phyloP scores from a whole-genome alignment of 805 yeast genomes.

The Barnettozyma sucrosica region DNA sequence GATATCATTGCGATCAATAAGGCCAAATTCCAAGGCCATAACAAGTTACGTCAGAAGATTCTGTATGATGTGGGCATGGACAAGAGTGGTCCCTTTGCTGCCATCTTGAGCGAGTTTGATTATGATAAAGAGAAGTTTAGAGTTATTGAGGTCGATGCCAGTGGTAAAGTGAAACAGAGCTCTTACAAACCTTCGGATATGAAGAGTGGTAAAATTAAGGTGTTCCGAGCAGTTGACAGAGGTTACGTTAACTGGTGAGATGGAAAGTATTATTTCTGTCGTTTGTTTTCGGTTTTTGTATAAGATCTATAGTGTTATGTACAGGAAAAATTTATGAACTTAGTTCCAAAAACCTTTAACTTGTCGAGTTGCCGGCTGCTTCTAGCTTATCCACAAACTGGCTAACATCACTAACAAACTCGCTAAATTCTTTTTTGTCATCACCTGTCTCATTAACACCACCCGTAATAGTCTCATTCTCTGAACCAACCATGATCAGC shows the following conservation, averaged over 20 bases:
- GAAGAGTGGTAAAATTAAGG: slow-evolving; percentile 71
- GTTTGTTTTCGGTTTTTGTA: neutral
- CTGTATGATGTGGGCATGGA: slow-evolving; percentile 63
- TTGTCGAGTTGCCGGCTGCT: neutral
- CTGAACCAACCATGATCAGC: slow-evolving; percentile 39
- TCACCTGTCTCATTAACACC: slow-evolving; percentile 6
- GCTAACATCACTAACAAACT: slow-evolving; percentile 16
- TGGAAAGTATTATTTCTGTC: neutral
- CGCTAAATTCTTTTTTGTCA: slow-evolving; percentile 13
- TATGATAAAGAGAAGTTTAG: slow-evolving; percentile 61
- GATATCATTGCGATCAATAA: slow-evolving; percentile 74
- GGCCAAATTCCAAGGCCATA: slow-evolving; percentile 67
- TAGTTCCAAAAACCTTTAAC: neutral
- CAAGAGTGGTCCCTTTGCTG: slow-evolving; percentile 46
- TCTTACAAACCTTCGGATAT: slow-evolving; percentile 67
- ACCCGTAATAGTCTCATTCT: neutral
- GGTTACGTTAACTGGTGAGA: slow-evolving; percentile 65
- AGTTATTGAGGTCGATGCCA: slow-evolving; percentile 51
- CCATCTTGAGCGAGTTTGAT: slow-evolving; percentile 71
- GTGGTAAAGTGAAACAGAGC: slow-evolving; percentile 50
- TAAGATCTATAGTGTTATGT: slow-evolving; percentile 1
- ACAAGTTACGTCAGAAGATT: slow-evolving; percentile 51
- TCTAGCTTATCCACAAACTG: slow-evolving; percentile 15
- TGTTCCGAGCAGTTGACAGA: slow-evolving; percentile 74
- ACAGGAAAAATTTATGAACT: neutral